Conservation (phyloP, 2,329 filamentous ascomycete species). For the Orbilia blumenaviensis region DNA sequence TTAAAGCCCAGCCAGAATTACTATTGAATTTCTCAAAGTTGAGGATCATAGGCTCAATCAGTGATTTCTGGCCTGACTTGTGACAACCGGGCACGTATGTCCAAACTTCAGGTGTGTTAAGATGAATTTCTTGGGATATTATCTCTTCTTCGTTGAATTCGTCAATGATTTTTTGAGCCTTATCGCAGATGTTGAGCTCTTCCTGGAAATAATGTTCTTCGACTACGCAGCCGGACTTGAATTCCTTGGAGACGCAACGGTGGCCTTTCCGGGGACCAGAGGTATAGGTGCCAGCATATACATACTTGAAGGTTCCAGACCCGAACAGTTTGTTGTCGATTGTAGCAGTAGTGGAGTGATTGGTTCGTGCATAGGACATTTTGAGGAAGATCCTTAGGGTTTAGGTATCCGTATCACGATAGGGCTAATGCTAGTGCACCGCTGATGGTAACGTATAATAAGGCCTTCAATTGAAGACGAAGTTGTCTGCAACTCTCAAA, state of each 20-base stretch:
- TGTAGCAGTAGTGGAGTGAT: background rate
- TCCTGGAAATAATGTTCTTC: slow-evolving; percentile 60
- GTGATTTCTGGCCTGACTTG: slow-evolving; percentile 54
- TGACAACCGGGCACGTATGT: slow-evolving; percentile 50
- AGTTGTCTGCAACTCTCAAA: no score
- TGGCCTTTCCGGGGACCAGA: slow-evolving; percentile 59
- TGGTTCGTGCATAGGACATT: slow-evolving; percentile 16
- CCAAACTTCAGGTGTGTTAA: slow-evolving; percentile 61
- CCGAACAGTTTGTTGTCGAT: slow-evolving; percentile 1
- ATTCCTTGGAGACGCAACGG: slow-evolving; percentile 61
- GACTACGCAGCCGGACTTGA: slow-evolving; percentile 61
- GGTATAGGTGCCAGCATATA: slow-evolving; percentile 58
- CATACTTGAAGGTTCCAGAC: slow-evolving; percentile 16
- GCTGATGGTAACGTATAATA: no score
- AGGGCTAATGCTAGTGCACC: no score
- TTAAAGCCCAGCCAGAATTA: slow-evolving; percentile 61
- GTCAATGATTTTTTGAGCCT: slow-evolving; percentile 61
- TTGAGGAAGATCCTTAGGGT: background rate
- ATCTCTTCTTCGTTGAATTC: slow-evolving; percentile 60
- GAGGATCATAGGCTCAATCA: slow-evolving; percentile 62
- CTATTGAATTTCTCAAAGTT: slow-evolving; percentile 64
- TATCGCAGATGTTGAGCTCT: slow-evolving; percentile 61
- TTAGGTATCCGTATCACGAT: no score
- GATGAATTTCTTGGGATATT: slow-evolving; percentile 59
- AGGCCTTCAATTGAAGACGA: no score